Percentiles rank a stretch among this genome's conserved stretches.
Evolutionary conservation across 306 rosid species (phyloP).

Genomic region (Citrullus colocynthis): DNA sequence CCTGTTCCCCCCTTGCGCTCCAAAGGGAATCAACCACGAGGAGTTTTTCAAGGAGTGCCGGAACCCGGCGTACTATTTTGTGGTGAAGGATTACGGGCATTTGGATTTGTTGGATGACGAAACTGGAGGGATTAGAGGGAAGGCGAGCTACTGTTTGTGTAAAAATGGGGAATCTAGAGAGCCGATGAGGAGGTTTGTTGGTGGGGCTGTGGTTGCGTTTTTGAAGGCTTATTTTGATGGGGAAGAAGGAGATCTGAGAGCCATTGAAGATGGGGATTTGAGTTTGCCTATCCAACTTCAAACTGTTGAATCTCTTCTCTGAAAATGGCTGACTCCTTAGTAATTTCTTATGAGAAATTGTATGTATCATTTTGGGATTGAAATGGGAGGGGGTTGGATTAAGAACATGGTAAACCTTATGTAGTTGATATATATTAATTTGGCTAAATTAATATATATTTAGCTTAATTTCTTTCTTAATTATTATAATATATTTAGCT

Average conservation of each 20-base stretch:
- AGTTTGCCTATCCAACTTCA: conserved; percentile 37
- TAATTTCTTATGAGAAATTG: too few relatives aligned
- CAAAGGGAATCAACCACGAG: conserved; percentile 64
- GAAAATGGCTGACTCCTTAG: conserved; percentile 3
- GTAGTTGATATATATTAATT: too few relatives aligned
- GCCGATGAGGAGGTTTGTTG: conserved; percentile 85
- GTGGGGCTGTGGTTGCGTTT: conserved; percentile 69
- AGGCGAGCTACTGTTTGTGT: conserved; percentile 41
- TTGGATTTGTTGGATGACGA: conserved; percentile 73
- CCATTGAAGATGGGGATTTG: conserved; percentile 27
- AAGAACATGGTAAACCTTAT: too few relatives aligned
- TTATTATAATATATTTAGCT: too few relatives aligned
- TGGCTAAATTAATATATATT: too few relatives aligned
- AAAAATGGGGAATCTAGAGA: conserved; percentile 59
- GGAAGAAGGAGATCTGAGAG: conserved; percentile 30
- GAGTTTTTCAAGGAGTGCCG: conserved; percentile 54
- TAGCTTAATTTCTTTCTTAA: too few relatives aligned
- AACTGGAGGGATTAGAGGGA: conserved; percentile 58
- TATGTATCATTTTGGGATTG: too few relatives aligned
- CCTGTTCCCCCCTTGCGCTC: conserved; percentile 74
- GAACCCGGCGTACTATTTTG: conserved; percentile 48
- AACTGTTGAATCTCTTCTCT: conserved; percentile 19
- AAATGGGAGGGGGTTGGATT: too few relatives aligned
- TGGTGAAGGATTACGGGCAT: conserved; percentile 67
- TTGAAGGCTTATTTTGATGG: conserved; percentile 46